A percentile compares a stretch with the other conserved stretches of the same genome.
Evolutionary conservation across 495 filamentous ascomycete species (phyloP).

Genomic region (Tuber calosporum): DNA sequence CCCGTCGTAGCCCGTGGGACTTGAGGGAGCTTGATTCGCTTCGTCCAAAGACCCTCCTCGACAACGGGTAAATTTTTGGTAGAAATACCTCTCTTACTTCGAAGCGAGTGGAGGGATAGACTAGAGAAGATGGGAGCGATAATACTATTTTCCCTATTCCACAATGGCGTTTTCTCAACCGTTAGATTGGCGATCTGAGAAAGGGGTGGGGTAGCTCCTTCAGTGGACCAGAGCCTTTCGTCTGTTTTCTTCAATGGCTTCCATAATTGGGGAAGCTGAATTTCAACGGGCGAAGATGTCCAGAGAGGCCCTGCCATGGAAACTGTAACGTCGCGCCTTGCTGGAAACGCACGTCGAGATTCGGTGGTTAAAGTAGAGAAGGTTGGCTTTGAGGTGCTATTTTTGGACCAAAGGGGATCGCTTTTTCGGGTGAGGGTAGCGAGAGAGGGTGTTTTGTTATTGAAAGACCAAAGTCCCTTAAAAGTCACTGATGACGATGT

Average conservation of each 20-base stretch:
- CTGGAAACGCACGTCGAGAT: not conserved
- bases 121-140: constrained; percentile 19
- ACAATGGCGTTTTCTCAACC: constrained; percentile 14
- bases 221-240: constrained; percentile 10
- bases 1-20: not conserved
- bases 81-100: constrained; percentile 25
- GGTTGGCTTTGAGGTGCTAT: constrained; percentile 3
- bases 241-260: not conserved
- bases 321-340: constrained; percentile 6
- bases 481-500: constrained; percentile 16
- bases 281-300: constrained; percentile 11
- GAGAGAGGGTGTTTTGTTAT: constrained; percentile 9
- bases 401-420: constrained; percentile 18
- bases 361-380: not conserved
- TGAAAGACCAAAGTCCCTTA: constrained; percentile 11
- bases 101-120: constrained; percentile 24
- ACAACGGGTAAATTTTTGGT: constrained; percentile 22
- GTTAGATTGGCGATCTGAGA: not conserved
- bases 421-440: constrained; percentile 14
- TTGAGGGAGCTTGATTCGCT: not conserved
- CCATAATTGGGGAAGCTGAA: constrained; percentile 18
- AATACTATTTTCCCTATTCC: constrained; percentile 21
- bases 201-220: constrained; percentile 11
- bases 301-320: constrained; percentile 33
- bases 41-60: constrained; percentile 27